These are phyloP conservation scores for Colletotrichum aenigma DNA, from an alignment of 2,329 filamentous ascomycete genomes.

Conservation along the genomic window DNA sequence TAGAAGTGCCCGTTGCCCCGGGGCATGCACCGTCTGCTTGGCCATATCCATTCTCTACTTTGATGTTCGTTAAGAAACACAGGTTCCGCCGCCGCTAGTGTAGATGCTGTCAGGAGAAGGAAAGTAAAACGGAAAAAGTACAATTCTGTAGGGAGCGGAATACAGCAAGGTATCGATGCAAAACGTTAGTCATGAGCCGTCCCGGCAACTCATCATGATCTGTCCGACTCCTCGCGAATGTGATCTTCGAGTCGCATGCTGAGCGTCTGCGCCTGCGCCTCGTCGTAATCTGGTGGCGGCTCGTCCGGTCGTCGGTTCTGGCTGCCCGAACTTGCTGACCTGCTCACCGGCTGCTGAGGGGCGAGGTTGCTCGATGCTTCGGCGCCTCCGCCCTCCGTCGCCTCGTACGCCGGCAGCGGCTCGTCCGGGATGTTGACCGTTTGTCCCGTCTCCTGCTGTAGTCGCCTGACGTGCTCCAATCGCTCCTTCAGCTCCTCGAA, in stretches of 20 bases:
- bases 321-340: slow-evolving; percentile 40
- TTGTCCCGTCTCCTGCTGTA: slow-evolving; percentile 71
- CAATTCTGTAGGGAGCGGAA: slow-evolving; percentile 9
- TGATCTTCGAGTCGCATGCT: slow-evolving; percentile 68
- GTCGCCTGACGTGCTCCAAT: slow-evolving; percentile 79
- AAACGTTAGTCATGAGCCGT: slow-evolving; percentile 9
- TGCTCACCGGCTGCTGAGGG: slow-evolving; percentile 32
- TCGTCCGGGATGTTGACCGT: slow-evolving; percentile 76
- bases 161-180: slow-evolving; percentile 16
- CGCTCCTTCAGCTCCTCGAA: slow-evolving; percentile 88
- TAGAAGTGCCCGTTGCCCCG: neutral
- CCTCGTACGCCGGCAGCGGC: slow-evolving; percentile 86
- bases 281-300: slow-evolving; percentile 90
- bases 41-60: slow-evolving; percentile 6
- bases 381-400: slow-evolving; percentile 41
- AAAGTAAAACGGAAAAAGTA: slow-evolving; percentile 1
- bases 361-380: slow-evolving; percentile 30
- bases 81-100: slow-evolving; percentile 9
- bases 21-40: neutral
- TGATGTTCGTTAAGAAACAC: slow-evolving; percentile 6
- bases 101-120: slow-evolving; percentile 7
- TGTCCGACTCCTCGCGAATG: slow-evolving; percentile 75
- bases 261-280: slow-evolving; percentile 77
- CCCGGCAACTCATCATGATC: slow-evolving; percentile 38
- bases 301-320: slow-evolving; percentile 62